A percentile compares a stretch with the other conserved stretches of the same genome.
These are phyloP conservation scores for Debaryomyces sp. DNA, from an alignment of 1,139 yeast genomes.

Conservation along the genomic window DNA sequence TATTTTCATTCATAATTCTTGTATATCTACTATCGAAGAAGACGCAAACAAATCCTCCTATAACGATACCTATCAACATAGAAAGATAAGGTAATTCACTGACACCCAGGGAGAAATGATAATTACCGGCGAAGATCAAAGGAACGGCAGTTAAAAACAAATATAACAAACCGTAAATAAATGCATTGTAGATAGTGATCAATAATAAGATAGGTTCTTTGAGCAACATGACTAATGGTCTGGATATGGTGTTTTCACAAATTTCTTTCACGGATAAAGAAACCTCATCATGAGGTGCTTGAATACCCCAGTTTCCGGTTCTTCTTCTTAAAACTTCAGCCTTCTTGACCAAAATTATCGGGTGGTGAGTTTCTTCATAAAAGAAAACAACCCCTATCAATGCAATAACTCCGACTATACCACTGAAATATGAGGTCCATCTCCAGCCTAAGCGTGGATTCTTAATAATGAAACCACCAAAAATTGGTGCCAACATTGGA, in stretches of 20 bases:
- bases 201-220: constrained; percentile 68
- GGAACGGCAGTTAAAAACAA: constrained; percentile 76
- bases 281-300: constrained; percentile 76
- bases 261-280: constrained; percentile 61
- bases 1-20: constrained; percentile 43
- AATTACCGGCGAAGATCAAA: constrained; percentile 60
- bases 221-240: constrained; percentile 67
- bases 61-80: constrained; percentile 56
- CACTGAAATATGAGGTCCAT: constrained; percentile 54
- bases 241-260: constrained; percentile 60
- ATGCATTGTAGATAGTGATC: constrained; percentile 70
- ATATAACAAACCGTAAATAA: constrained; percentile 76
- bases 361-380: constrained; percentile 47
- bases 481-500: constrained; percentile 74
- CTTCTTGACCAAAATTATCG: constrained; percentile 50
- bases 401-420: constrained; percentile 42
- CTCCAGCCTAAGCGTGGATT: constrained; percentile 45
- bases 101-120: constrained; percentile 52
- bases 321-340: constrained; percentile 57
- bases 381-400: constrained; percentile 27
- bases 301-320: constrained; percentile 68
- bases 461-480: constrained; percentile 32
- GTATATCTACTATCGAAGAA: constrained; percentile 21
- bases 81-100: constrained; percentile 61
- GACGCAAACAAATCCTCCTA: constrained; percentile 47